phyloP scores from a whole-genome alignment of 768 basidiomycete genomes.

The Pleurotus djamor region DNA sequence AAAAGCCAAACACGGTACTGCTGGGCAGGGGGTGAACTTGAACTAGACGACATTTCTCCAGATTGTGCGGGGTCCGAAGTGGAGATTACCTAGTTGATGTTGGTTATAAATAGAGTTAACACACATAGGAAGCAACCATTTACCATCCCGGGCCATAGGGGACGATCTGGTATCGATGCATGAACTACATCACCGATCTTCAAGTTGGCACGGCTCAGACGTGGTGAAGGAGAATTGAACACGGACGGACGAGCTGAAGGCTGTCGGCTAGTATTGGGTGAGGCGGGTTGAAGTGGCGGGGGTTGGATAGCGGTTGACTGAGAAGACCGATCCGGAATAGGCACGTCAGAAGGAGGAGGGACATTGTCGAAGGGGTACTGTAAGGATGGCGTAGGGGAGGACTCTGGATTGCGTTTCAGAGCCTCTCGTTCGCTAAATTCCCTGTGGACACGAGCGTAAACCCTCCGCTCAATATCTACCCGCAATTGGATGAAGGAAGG shows the following conservation, averaged over 20 bases:
- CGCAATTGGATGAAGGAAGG: neutral
- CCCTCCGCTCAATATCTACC: neutral
- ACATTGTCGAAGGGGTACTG: no score
- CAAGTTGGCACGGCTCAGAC: neutral
- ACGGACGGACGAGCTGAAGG: neutral
- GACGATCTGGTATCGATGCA: neutral
- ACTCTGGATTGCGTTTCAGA: neutral
- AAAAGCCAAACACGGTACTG: no score
- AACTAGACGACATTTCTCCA: no score
- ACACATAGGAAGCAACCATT: no score
- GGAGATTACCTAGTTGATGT: no score
- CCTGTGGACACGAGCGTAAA: neutral
- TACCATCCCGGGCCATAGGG: neutral
- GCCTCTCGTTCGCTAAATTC: neutral
- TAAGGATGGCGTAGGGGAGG: no score
- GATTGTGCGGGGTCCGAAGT: no score
- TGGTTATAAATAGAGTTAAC: no score
- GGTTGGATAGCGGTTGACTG: no score
- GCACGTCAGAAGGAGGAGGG: no score
- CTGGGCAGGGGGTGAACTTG: no score
- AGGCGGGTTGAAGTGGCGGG: neutral
- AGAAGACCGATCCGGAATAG: no score
- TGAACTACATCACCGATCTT: neutral
- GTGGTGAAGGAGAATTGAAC: neutral
- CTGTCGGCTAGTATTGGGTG: neutral